Conservation (phyloP, 129 eudicot genomes). For the Mikania micrantha region DNA sequence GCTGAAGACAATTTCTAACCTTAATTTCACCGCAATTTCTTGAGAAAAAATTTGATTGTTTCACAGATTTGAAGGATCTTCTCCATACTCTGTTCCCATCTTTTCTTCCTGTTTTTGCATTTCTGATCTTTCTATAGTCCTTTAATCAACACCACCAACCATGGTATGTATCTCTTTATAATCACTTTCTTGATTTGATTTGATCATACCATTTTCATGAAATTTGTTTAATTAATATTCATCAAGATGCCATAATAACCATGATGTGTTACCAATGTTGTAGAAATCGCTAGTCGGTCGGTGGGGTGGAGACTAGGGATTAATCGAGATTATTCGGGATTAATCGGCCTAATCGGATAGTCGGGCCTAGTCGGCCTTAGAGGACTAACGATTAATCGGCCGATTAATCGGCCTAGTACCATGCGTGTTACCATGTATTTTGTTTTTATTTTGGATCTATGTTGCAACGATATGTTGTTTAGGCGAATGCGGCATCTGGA, state of each 20-base stretch:
- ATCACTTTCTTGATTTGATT: background rate
- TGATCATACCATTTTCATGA: background rate
- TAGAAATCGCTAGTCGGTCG: too few relatives aligned
- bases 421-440: background rate
- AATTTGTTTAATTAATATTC: background rate
- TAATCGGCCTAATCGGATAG: too few relatives aligned
- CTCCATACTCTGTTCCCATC: conserved; percentile 1
- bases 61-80: conserved; percentile 44
- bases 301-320: too few relatives aligned
- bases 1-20: conserved; percentile 25
- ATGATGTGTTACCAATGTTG: background rate
- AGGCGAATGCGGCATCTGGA: conserved; percentile 86
- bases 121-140: conserved; percentile 14
- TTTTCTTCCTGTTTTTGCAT: conserved; percentile 10
- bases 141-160: conserved; percentile 22
- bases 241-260: conserved; percentile 1
- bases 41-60: conserved; percentile 22
- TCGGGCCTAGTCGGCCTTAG: too few relatives aligned
- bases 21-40: conserved; percentile 17
- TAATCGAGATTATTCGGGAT: too few relatives aligned
- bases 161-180: conserved; percentile 40
- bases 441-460: background rate
- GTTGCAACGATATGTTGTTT: conserved; percentile 21
- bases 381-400: too few relatives aligned
- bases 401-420: too few relatives aligned